Percentiles rank a stretch among this genome's conserved stretches.
Evolutionary conservation across 371 early-diverging fungal genomes (phyloP).

Genomic region (Sporodiniella umbellata): DNA sequence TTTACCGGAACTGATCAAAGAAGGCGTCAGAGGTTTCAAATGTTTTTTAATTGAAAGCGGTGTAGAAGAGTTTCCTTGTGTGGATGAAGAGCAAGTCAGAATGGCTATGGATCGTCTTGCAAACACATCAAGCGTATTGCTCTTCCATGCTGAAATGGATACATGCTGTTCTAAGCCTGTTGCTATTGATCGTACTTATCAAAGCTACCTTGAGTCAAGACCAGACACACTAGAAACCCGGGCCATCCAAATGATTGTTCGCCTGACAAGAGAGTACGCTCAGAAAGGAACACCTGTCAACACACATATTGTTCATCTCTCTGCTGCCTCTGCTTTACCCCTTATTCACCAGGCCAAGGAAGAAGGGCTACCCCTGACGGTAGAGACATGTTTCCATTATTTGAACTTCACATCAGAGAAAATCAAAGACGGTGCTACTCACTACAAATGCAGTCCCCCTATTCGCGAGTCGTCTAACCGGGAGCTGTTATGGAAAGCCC

Average conservation of each 20-base stretch:
- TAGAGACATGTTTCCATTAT: conserved; percentile 85
- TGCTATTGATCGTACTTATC: conserved; percentile 52
- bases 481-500: conserved; percentile 69
- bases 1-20: conserved; percentile 59
- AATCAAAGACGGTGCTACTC: conserved; percentile 73
- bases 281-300: conserved; percentile 55
- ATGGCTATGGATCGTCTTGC: conserved; percentile 62
- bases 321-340: conserved; percentile 72
- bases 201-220: conserved; percentile 68
- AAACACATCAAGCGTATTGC: conserved; percentile 49
- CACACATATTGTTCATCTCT: conserved; percentile 80
- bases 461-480: conserved; percentile 74
- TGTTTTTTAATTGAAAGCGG: conserved; percentile 84
- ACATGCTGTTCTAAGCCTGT: conserved; percentile 8
- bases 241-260: conserved; percentile 74
- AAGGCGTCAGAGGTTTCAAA: conserved; percentile 80
- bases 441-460: conserved; percentile 88
- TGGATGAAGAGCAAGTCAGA: conserved; percentile 66
- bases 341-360: conserved; percentile 71
- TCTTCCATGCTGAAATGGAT: conserved; percentile 85
- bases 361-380: conserved; percentile 69
- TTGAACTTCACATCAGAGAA: conserved; percentile 66
- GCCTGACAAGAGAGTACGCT: conserved; percentile 62
- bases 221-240: conserved; percentile 67
- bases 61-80: conserved; percentile 82